Base-by-base conservation (phyloP, 148 eudicot species). In the Nepenthes gracilis region DNA sequence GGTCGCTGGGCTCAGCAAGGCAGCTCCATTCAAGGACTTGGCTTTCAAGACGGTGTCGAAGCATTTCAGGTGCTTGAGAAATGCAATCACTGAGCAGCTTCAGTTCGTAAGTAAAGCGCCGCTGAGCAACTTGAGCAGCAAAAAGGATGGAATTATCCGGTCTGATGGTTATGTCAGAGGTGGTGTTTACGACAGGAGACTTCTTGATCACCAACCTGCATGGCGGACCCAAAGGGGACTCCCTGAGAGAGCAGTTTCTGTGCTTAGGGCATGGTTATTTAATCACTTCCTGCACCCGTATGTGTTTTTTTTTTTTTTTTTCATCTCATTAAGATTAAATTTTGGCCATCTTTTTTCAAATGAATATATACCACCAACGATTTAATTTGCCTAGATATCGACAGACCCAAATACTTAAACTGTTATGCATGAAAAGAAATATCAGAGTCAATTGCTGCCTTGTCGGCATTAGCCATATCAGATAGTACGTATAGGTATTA, bases 181-280 rank as follows among this genome's bases (percentile, higher is more conserved):
- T 35, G 14, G 37, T n/a, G 40, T 33, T 10, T 13, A 40, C 51
- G 59, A 70, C 68, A 73, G 70, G 47, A 78, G 80, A 67, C 67
- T 75, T 32, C 57, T 45, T 45, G 73, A 68, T 2, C 78, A 75
- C 51, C 84, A 75, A 35, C 67, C 57, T 35, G 43, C 36, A 1
- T 86, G 97, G 97, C 74, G 97, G 38, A 95, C 97, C 23, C 97
- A 90, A 66, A 81, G 97, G 68, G 97, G 97, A 33, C 86, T 90
- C 35, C 97, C 97, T 2, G 97, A 90, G 71, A 83, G 87, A 43
- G 97, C 97, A 3, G 94, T 90, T 33, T 67, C 86, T 7, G 77
- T 90, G 47, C 90, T 90, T 3, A 58, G 88, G 47, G 81, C 95
- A 7, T 90, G 97, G 97, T 68, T 90, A 63, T 90, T 86, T 51